phyloP scores from a whole-genome alignment of 2,329 filamentous ascomycete species.

The Beauveria brongniartii region DNA sequence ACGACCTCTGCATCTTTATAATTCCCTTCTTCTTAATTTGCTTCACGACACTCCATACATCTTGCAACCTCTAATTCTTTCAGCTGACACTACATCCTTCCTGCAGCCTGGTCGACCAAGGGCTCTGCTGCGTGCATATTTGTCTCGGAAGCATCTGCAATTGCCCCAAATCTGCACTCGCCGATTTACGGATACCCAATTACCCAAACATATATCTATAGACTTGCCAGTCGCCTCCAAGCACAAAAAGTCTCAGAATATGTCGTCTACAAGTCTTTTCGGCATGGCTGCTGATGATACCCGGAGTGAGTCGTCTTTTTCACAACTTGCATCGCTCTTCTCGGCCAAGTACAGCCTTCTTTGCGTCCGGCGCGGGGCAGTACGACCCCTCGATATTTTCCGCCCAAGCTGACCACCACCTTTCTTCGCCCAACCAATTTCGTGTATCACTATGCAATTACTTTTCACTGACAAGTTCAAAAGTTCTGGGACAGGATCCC shows the following conservation, averaged over 20 bases:
- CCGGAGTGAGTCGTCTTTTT: conserved; percentile 26
- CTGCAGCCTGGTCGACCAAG: background rate
- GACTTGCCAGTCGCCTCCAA: background rate
- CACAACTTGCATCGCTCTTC: background rate
- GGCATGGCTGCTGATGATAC: conserved; percentile 38
- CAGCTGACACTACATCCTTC: background rate
- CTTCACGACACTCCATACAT: background rate
- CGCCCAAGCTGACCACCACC: background rate
- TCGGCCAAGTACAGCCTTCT: background rate
- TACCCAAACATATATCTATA: background rate
- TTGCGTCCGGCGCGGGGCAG: background rate
- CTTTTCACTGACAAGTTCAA: background rate
- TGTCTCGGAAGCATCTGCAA: background rate
- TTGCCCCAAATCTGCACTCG: conserved; percentile 1
- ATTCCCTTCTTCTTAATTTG: background rate
- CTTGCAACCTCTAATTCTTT: background rate
- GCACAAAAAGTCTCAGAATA: background rate
- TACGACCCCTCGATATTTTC: background rate
- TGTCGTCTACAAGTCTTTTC: conserved; percentile 34
- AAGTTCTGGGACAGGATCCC: conserved; percentile 90
- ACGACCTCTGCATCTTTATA: background rate
- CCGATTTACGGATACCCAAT: conserved; percentile 7
- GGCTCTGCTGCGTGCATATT: background rate
- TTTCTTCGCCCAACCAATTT: background rate
- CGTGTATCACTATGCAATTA: background rate